phyloP scores from a whole-genome alignment of 2,329 filamentous ascomycete species.

The Fusarium sp. region DNA sequence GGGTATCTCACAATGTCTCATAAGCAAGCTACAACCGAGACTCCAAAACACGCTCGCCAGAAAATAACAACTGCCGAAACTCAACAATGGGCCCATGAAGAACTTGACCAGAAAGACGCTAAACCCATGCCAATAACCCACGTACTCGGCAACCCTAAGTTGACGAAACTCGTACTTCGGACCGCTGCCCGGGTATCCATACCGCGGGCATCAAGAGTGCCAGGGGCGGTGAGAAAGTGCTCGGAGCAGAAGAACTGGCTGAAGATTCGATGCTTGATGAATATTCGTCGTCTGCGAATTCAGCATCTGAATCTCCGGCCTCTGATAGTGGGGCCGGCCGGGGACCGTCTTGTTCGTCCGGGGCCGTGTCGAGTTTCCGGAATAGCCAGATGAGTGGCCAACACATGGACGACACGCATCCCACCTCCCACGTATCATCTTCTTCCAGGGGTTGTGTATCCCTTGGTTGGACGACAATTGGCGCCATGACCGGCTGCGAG shows the following conservation, averaged over 20 bases:
- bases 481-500: neutral
- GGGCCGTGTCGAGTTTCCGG: neutral
- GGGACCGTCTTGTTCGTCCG: neutral
- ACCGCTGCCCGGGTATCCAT: neutral
- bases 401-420: neutral
- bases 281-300: neutral
- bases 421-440: neutral
- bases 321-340: neutral
- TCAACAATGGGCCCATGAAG: neutral
- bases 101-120: neutral
- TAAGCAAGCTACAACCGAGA: neutral
- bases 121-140: neutral
- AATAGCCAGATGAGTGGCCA: neutral
- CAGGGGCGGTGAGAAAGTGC: neutral
- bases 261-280: neutral
- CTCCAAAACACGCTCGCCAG: neutral
- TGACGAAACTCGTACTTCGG: neutral
- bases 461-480: neutral
- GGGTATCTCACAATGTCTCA: neutral
- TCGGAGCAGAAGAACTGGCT: neutral
- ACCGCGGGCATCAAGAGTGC: neutral
- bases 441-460: neutral
- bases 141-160: neutral
- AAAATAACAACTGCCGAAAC: neutral
- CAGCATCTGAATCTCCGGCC: neutral